Percentiles rank a stretch among this genome's conserved stretches.
These are phyloP conservation scores for Aurinia saxatilis DNA, from an alignment of 345 rosid genomes.

Conservation along the genomic window DNA sequence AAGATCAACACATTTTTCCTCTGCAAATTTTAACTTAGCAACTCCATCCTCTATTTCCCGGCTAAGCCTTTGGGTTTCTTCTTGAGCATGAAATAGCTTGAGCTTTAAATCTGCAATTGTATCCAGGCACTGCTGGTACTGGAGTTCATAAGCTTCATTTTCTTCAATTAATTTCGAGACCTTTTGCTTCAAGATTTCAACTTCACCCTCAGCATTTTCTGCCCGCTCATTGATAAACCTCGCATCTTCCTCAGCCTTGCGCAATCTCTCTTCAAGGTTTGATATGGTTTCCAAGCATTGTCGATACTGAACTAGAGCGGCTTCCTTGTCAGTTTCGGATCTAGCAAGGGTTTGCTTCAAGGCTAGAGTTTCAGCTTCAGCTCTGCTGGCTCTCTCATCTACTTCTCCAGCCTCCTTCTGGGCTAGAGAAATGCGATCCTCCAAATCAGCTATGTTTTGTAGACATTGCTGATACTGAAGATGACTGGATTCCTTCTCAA, in stretches of 20 bases:
- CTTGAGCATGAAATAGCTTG: conserved; percentile 49
- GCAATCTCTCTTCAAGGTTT: conserved; percentile 52
- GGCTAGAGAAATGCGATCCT: conserved; percentile 42
- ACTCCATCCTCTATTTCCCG: conserved; percentile 58
- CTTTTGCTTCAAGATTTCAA: conserved; percentile 57
- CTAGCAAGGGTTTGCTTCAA: conserved; percentile 49
- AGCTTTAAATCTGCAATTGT: conserved; percentile 60
- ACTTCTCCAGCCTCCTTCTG: conserved; percentile 58
- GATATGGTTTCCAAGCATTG: conserved; percentile 54
- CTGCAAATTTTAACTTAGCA: conserved; percentile 63
- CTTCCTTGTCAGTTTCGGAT: conserved; percentile 65
- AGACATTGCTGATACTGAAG: conserved; percentile 67
- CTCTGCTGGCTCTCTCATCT: conserved; percentile 50
- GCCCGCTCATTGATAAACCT: conserved; percentile 42
- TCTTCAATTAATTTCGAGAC: conserved; percentile 51
- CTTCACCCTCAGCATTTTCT: conserved; percentile 61
- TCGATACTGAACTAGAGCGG: conserved; percentile 44
- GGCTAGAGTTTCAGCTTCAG: conserved; percentile 48
- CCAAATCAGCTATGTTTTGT: conserved; percentile 56
- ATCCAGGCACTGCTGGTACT: conserved; percentile 70
- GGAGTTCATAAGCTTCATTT: conserved; percentile 59
- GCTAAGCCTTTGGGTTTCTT: conserved; percentile 65
- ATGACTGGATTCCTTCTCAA: conserved; percentile 56
- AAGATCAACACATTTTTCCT: conserved; percentile 68
- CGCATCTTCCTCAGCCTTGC: conserved; percentile 53